Base-by-base conservation (phyloP, 805 yeast species). In the Hanseniaspora taiwanica region DNA sequence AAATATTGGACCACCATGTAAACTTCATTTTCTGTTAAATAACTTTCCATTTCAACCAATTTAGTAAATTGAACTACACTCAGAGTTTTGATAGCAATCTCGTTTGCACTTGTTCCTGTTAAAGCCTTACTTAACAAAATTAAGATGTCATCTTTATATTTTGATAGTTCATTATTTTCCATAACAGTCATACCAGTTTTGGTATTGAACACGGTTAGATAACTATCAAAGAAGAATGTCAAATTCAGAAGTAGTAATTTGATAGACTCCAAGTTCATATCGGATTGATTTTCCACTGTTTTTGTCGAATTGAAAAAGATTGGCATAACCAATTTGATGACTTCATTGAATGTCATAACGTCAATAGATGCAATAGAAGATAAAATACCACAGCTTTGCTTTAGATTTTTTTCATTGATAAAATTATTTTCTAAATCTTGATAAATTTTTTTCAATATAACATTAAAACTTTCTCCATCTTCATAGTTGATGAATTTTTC, bases 81-180 rank as follows among this genome's bases (percentile, higher is more conserved):
- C 32, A 79, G 61, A 21, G 80, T 68, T 50, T 85, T 69, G 42
- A 85, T 64, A 1, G 86, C 73, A 9, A 76, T 77, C 50, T 83
- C 95, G 23, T 73, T 60, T 25, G 67, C 69, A 0, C 94, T 75
- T 0, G 82, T 69, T 0, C 80, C 69, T 53, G 79, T 72, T 37
- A 87, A 64, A 4, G 83, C 68, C 51, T 74, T 78, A n/a, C 86
- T 76, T 47, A 84, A 56, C 34, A 79, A 62, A 40, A 77, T 72
- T 23, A 86, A 59, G 13, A 87, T 62, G 31, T 76, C 76, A 50
- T 86, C 94, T 45, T 81, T 77, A 54, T 62, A 71, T 6, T 54
- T 48, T 13, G 57, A 48, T 39, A 82, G 55, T 7, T 65, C 58
- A 44, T 68, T 70, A 5, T 48, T 46, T 8, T 52, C 39, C 2